Evolutionary conservation across 2,329 filamentous ascomycete species (phyloP).

Genomic region (Fusarium tjaetaba): DNA sequence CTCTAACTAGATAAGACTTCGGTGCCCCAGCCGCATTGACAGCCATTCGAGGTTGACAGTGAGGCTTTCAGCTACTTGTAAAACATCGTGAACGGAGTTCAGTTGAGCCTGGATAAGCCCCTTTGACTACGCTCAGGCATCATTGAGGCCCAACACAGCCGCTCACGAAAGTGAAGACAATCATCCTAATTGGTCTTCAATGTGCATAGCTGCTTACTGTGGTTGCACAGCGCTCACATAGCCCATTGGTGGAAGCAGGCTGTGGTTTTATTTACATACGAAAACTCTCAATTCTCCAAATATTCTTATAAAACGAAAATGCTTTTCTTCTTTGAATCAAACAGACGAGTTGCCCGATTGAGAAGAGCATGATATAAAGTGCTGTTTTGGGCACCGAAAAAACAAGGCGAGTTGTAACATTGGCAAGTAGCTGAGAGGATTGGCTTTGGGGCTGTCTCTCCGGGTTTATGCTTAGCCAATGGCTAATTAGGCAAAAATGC

Average conservation of each 20-base stretch:
- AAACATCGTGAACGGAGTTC: neutral
- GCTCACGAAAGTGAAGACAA: neutral
- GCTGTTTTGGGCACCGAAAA: accelerated
- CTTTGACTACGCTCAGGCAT: neutral
- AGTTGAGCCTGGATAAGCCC: accelerated
- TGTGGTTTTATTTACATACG: too few species aligned
- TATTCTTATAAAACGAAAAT: too few species aligned
- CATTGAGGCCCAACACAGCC: too few species aligned
- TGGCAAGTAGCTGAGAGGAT: accelerated
- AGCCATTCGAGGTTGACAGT: neutral
- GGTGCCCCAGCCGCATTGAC: neutral
- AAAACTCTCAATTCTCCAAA: accelerated
- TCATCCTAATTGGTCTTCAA: neutral
- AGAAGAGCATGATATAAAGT: neutral
- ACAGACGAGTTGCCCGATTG: neutral
- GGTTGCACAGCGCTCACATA: accelerated
- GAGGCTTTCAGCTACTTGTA: neutral
- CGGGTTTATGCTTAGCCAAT: accelerated
- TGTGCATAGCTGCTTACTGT: neutral
- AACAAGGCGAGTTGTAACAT: neutral
- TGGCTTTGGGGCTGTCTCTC: neutral
- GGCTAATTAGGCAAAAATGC: neutral
- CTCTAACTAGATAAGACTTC: too few species aligned
- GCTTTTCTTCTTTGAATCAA: neutral
- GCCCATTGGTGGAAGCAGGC: neutral